Evolutionary conservation across 495 filamentous ascomycete genomes (phyloP), one percentile per base, ranked within the genome.

Genomic region (Xylaria flabelliformis): DNA sequence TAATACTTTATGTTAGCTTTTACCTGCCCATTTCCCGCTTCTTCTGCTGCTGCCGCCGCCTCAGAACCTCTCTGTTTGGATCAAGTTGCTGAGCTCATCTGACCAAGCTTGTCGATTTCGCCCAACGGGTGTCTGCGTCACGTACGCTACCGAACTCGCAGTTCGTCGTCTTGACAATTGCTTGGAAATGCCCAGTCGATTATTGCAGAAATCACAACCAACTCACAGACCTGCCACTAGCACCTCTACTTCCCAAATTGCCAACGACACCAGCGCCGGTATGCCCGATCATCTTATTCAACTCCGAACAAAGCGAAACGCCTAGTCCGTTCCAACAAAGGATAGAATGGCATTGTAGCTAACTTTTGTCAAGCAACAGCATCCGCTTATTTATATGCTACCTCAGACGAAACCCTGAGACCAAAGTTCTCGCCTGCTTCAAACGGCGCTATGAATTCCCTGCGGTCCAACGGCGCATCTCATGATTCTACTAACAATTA

Each of bases 361-460:
- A 39, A 73, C 71, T 17, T 29, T 62, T 12, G 51, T 62, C 32
- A 13, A 17, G 46, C 55, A 72, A 70, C 74, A 77, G 66, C 53
- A 61, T 41, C 71, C 19, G 32, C 74, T 46, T 66, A 76, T 67
- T 34, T 69, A 32, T 39, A 72, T 67, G 44, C 70, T 73, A 55
- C 73, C 70, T 69, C 68, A 67, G 67, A 76, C 72, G 72, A 71
- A 19, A 72, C 64, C 29, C 26, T 63, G 8, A 71, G 42, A 72
- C 61, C 74, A 74, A 76, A 74, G 62, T 79, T 81, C 64, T 51
- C 80, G 55, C 78, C 80, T 58, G 75, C 77, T 73, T 79, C 79
- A 63, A 75, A 82, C 74, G 78, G 74, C 71, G 72, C 74, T 39
- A 77, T 80, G 46, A 84, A 81, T 74, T 74, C 74, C 61, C 82